These are phyloP conservation scores for Eutrema salsugineum DNA, from an alignment of 441 rosid species.

Conservation along the genomic window DNA sequence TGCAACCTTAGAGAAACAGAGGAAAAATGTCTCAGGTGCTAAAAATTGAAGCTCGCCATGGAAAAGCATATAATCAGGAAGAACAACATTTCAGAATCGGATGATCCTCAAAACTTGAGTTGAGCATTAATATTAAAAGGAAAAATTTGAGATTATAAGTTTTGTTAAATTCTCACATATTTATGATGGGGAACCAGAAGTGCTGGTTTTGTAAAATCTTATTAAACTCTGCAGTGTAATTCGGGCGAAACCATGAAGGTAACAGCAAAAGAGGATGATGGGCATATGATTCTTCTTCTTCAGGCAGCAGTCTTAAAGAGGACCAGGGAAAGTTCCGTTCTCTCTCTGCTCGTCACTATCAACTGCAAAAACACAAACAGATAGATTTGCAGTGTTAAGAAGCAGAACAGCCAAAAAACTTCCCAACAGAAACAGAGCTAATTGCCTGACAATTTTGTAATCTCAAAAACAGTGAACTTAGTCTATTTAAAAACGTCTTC, in stretches of 20 bases:
- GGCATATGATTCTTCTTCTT: constrained; percentile 14
- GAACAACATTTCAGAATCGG: constrained; percentile 10
- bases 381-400: not conserved
- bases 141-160: constrained; percentile 22
- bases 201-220: constrained; percentile 33
- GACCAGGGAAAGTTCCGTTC: constrained; percentile 96
- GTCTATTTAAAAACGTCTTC: not conserved
- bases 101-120: constrained; percentile 26
- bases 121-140: not conserved
- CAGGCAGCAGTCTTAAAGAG: constrained; percentile 48
- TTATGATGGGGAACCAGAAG: constrained; percentile 27
- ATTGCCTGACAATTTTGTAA: not conserved
- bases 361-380: constrained; percentile 31
- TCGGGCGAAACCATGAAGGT: constrained; percentile 14
- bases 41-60: not conserved
- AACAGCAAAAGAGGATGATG: constrained; percentile 17
- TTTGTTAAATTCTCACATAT: constrained; percentile 25
- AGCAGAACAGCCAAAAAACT: not conserved
- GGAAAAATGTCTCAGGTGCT: not conserved
- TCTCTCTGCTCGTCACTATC: constrained; percentile 97
- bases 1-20: constrained; percentile 1
- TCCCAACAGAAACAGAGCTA: not conserved
- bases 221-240: constrained; percentile 29
- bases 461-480: not conserved
- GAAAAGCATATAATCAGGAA: not conserved